Conservation (phyloP, 441 rosid species). For the Aleurites moluccanus region DNA sequence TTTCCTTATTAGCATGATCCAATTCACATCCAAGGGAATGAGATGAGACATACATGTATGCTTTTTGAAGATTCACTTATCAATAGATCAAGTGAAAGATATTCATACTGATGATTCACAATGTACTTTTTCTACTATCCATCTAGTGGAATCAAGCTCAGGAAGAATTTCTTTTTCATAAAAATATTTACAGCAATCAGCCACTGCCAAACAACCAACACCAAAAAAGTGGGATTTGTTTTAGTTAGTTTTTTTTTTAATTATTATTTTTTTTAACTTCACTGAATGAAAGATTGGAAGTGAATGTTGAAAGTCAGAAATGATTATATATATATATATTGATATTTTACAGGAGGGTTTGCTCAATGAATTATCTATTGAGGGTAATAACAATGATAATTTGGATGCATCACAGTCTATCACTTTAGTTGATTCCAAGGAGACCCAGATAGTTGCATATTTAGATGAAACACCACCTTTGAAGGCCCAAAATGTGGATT, state of each 20-base stretch:
- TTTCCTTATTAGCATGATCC: neutral
- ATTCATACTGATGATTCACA: neutral
- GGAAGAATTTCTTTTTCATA: neutral
- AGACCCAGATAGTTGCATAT: slow-evolving; percentile 55
- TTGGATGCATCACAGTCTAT: slow-evolving; percentile 35
- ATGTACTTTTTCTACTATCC: neutral
- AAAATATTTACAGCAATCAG: neutral
- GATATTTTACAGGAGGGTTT: slow-evolving; percentile 38
- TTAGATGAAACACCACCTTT: slow-evolving; percentile 51
- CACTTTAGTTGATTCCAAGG: slow-evolving; percentile 48
- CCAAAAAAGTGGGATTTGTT: neutral
- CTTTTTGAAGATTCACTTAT: neutral
- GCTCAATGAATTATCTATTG: slow-evolving; percentile 22
- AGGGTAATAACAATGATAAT: slow-evolving; percentile 19
- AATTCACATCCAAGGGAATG: neutral
- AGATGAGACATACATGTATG: neutral
- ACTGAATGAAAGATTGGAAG: neutral
- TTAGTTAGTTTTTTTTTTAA: neutral
- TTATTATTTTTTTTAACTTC: neutral
- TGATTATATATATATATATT: neutral
- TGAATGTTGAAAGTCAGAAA: neutral
- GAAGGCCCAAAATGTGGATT: slow-evolving; percentile 34
- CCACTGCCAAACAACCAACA: neutral
- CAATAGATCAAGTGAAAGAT: neutral
- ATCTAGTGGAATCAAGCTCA: neutral